Conservation (phyloP, 257 asterid species). For the Nemophila menziesii region DNA sequence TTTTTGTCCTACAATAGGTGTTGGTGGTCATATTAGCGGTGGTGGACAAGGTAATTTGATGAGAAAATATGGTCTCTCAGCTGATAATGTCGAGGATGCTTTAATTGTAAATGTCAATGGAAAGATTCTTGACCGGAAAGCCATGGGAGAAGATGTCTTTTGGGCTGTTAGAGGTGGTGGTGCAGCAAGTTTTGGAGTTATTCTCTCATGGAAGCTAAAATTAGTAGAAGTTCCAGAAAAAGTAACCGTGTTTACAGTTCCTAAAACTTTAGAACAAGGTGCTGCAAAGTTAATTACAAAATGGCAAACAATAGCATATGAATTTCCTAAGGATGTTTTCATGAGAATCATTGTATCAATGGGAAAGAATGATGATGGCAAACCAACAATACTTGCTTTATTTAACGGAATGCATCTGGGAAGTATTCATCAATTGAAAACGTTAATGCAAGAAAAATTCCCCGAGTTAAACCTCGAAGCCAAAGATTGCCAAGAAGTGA, state of each 20-base stretch:
- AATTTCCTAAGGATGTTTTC: conserved; percentile 27
- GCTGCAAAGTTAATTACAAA: conserved; percentile 18
- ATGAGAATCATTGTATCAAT: conserved; percentile 28
- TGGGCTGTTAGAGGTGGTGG: conserved; percentile 75
- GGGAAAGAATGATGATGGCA: not conserved
- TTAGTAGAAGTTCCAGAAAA: conserved; percentile 28
- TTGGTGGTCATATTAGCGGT: conserved; percentile 61
- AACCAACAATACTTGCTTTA: not conserved
- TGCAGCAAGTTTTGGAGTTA: conserved; percentile 46
- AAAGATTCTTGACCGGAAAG: conserved; percentile 21
- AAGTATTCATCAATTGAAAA: not conserved
- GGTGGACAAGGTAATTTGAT: conserved; percentile 46
- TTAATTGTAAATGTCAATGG: conserved; percentile 27
- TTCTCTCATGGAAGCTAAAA: conserved; percentile 38
- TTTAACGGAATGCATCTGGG: conserved; percentile 12
- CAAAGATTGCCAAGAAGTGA: conserved; percentile 32
- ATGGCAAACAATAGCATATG: conserved; percentile 35
- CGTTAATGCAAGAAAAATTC: conserved; percentile 10
- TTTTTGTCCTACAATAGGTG: conserved; percentile 42
- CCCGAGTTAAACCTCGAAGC: conserved; percentile 29
- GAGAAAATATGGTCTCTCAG: conserved; percentile 41
- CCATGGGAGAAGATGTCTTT: conserved; percentile 52
- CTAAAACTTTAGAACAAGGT: conserved; percentile 14
- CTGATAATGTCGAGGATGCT: conserved; percentile 39
- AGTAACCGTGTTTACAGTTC: conserved; percentile 32